These are phyloP conservation scores for Didymellaceae sp. DNA, from an alignment of 2,329 filamentous ascomycete genomes.

Conservation along the genomic window DNA sequence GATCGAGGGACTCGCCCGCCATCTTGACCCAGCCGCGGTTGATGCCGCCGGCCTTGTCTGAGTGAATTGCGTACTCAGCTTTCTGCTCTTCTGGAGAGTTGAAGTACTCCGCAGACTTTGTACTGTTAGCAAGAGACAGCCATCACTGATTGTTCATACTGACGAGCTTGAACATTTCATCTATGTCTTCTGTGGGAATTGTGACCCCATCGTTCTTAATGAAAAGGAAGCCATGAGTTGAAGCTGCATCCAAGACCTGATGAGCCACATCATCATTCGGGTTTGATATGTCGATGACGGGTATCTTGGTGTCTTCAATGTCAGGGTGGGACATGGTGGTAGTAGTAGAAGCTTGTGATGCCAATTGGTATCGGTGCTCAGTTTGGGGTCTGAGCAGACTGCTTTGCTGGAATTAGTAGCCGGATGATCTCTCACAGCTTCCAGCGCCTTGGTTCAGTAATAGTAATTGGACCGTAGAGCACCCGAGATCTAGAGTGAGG, in stretches of 20 bases:
- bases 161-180: constrained; percentile 77
- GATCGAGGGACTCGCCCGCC: constrained; percentile 87
- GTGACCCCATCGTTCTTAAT: constrained; percentile 76
- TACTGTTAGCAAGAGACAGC: not conserved
- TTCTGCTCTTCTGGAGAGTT: constrained; percentile 74
- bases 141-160: constrained; percentile 17
- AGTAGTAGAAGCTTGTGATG: not conserved
- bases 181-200: constrained; percentile 70
- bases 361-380: not conserved
- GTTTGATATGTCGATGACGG: constrained; percentile 80
- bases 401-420: no score
- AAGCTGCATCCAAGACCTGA: constrained; percentile 77
- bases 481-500: not conserved
- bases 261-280: constrained; percentile 66
- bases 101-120: constrained; percentile 76
- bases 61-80: constrained; percentile 73
- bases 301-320: constrained; percentile 58
- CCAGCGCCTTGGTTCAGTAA: no score
- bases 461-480: no score
- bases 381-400: no score
- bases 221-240: constrained; percentile 87
- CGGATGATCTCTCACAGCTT: no score
- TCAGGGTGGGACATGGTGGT: constrained; percentile 26
- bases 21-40: constrained; percentile 90
- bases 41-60: constrained; percentile 60